phyloP scores from a whole-genome alignment of 305 asterid genomes.

The Plantago lanceolata region DNA sequence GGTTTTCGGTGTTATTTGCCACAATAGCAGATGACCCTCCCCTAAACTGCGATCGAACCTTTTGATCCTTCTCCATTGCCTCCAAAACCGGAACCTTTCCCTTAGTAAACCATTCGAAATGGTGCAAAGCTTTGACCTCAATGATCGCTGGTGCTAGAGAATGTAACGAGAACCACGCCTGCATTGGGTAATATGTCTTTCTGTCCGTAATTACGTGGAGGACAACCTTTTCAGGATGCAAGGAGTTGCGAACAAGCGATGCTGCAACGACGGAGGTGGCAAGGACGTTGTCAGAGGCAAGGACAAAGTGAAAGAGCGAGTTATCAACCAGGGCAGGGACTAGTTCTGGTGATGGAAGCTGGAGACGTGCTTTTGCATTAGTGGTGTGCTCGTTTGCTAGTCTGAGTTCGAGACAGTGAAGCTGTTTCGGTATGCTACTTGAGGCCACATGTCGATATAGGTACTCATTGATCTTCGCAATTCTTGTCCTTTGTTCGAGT shows the following conservation, averaged over 20 bases:
- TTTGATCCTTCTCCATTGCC: constrained; percentile 96
- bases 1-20: constrained; percentile 73
- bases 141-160: constrained; percentile 65
- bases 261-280: constrained; percentile 94
- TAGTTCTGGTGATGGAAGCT: constrained; percentile 73
- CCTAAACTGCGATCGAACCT: constrained; percentile 66
- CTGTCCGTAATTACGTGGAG: constrained; percentile 80
- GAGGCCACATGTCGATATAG: constrained; percentile 95
- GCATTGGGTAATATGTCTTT: constrained; percentile 90
- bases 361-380: constrained; percentile 78
- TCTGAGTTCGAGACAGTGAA: constrained; percentile 71
- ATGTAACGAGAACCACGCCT: constrained; percentile 94
- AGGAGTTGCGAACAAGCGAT: constrained; percentile 60
- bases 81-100: constrained; percentile 90
- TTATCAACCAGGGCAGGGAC: constrained; percentile 81
- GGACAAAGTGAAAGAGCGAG: constrained; percentile 71
- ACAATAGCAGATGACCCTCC: constrained; percentile 93
- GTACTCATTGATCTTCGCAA: constrained; percentile 86
- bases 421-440: constrained; percentile 91
- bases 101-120: constrained; percentile 90
- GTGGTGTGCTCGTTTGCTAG: constrained; percentile 87
- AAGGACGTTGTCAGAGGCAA: constrained; percentile 83
- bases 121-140: constrained; percentile 87
- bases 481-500: constrained; percentile 78
- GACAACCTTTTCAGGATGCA: constrained; percentile 62